Base-by-base conservation (phyloP, 306 rosid genomes). In the Aeschynomene evenia region DNA sequence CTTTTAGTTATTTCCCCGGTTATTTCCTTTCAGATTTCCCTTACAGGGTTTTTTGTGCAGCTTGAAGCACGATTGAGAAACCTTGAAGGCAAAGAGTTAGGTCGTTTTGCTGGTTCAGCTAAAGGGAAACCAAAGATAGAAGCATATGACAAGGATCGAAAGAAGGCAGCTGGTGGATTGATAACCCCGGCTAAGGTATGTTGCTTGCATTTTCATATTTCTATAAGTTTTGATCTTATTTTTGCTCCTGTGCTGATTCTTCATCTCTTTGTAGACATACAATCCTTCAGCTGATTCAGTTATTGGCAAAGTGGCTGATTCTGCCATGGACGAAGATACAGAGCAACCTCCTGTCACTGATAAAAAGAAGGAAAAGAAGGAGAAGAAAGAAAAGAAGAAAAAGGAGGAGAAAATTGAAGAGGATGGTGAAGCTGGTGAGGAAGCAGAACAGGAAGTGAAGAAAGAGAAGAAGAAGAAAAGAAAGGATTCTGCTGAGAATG, bases 71-170 rank as follows among this genome's bases (percentile, higher is more conserved):
- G 97, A 28, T 80, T 94, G 56, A 87, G 99, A 79, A 85, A 46
- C 51, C 92, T 91, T 11, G 99, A 94, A 79, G 99, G 99, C 62
- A 88, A 63, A 68, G 96, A 91, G 61, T 82, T 94, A 56, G 89
- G 97, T 31, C 92, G 81, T 6, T 84, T 52, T 74, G 88, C 97
- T 42, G 92, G 97, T 55, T 94, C 99, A 11, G 87, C 96, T 43
- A 94, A 89, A 79, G 97, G 97, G 65, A 94, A 91, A 52, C 96
- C 97, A 1, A 89, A 81, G 80, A 91, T 94, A 6, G 92, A 91
- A 85, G 88, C 81, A 58, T 94, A 94, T 60, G 99, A 91, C 78
- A 94, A 83, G 87, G 99, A 91, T 75, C 29, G 82, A 58, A 94
- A 94, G 96, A 87, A 91, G 68, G 96, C 95, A 70, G 71, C 79